These are phyloP conservation scores for Saraca asoca DNA, from an alignment of 331 rosid genomes.

Conservation along the genomic window DNA sequence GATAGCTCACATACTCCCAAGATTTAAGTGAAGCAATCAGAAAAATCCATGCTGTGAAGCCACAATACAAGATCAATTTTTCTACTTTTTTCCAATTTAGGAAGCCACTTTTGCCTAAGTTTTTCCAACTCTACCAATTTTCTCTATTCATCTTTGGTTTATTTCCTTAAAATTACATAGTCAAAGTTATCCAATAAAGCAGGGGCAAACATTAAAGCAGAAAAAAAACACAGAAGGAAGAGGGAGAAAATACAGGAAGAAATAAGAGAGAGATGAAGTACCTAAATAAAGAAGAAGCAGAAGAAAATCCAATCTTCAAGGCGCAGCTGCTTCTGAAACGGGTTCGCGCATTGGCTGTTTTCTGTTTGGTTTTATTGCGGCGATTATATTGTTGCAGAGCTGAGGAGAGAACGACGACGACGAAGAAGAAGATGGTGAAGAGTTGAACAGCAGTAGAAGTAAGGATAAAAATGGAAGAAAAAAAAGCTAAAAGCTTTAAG, in stretches of 20 bases:
- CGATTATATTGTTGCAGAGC: too few relatives aligned
- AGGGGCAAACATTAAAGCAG: too few relatives aligned
- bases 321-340: background rate
- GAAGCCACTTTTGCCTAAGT: background rate
- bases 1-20: background rate
- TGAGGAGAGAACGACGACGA: too few relatives aligned
- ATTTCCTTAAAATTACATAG: background rate
- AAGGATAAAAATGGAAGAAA: too few relatives aligned
- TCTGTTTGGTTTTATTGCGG: too few relatives aligned
- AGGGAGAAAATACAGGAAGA: background rate
- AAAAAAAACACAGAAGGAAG: too few relatives aligned
- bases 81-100: background rate
- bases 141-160: background rate
- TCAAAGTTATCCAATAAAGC: background rate
- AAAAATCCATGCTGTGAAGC: background rate
- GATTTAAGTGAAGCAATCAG: slow-evolving; percentile 2
- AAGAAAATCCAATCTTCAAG: slow-evolving; percentile 1
- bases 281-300: background rate
- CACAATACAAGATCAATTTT: too few relatives aligned
- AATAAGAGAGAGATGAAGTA: background rate
- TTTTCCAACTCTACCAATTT: background rate
- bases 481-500: too few relatives aligned
- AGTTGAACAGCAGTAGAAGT: too few relatives aligned
- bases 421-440: too few relatives aligned
- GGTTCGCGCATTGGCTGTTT: background rate